Evolutionary conservation across 331 rosid species (phyloP).

Genomic region (Quercus phellos): DNA sequence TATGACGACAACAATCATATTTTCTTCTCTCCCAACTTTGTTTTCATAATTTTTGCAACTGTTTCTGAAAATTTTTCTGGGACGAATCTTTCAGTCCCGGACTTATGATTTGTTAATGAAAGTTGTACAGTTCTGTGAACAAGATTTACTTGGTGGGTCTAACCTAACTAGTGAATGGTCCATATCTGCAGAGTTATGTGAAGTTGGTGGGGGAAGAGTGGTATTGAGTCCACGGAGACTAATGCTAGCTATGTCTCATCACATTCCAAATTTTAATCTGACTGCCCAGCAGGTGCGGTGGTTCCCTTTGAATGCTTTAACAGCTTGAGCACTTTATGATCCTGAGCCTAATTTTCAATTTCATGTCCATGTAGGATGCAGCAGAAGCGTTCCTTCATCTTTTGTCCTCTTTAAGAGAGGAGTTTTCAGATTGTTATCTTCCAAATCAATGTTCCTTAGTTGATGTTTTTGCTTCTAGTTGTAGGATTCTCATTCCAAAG

Average conservation of each 20-base stretch:
- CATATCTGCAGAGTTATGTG: slow-evolving; percentile 46
- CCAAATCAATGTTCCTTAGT: slow-evolving; percentile 57
- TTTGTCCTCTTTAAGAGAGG: slow-evolving; percentile 73
- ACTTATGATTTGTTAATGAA: background rate
- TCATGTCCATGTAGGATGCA: slow-evolving; percentile 63
- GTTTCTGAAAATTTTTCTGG: background rate
- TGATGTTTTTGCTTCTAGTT: slow-evolving; percentile 54
- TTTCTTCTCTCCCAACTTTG: background rate
- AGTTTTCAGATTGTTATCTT: slow-evolving; percentile 53
- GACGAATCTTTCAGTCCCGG: background rate
- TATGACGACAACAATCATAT: background rate
- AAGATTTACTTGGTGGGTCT: background rate
- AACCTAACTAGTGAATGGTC: background rate
- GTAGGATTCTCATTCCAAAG: slow-evolving; percentile 56
- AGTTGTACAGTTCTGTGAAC: background rate
- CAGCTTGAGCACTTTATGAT: slow-evolving; percentile 1
- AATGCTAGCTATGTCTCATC: slow-evolving; percentile 64
- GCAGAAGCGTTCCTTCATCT: slow-evolving; percentile 92
- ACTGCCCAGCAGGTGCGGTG: slow-evolving; percentile 75
- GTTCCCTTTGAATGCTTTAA: slow-evolving; percentile 1
- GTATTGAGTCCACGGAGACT: slow-evolving; percentile 51
- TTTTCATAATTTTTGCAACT: background rate
- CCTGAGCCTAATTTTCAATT: slow-evolving; percentile 9
- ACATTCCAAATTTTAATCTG: slow-evolving; percentile 68
- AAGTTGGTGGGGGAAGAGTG: slow-evolving; percentile 39